Evolutionary conservation across 1,284 basidiomycete species (phyloP), one percentile per base, ranked within the genome.

Genomic region (Cutaneotrichosporon cutaneum): DNA sequence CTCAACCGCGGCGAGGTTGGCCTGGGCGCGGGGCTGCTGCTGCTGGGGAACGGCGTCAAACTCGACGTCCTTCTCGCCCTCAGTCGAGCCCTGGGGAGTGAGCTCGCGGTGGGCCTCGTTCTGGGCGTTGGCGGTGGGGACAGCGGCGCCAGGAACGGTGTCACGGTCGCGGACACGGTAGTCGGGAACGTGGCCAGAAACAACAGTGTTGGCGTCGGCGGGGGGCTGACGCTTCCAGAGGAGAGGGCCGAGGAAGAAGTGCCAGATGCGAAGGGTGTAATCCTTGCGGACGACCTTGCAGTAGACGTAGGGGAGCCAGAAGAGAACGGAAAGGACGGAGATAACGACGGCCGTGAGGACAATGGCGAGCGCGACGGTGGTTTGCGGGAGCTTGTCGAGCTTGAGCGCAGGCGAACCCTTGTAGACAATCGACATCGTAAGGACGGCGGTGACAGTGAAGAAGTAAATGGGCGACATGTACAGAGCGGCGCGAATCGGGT

Each of bases 291-390:
- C 69, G 58, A 82, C 81, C 68, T 81, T 81, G 69, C 66, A 64
- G 72, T 81, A 72, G 56, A 83, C 81, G 72, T 74, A 83, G 4
- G 82, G 82, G 2, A 83, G 57, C 80, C 81, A 83, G 73, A 83
- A 83, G 62, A 83, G 22, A 55, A 77, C 56, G 3, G 82, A 72
- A 11, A 83, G 69, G 45, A 76, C 50, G 18, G 77, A 65, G 35
- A 82, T 66, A 45, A 80, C 82, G 3, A 77, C 61, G 1, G 72
- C 79, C 14, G 82, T 81, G 9, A 80, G 71, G 55, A 81, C 66
- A 58, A 82, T 81, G 26, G 81, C 82, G 2, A 77, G 76, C 4
- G 79, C 80, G 33, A 78, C 72, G 26, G 80, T 79, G 11, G 71
- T 69, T 1, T 64, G 51, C 14, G 70, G 54, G 0, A 80, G 70